Evolutionary conservation across 768 basidiomycete species (phyloP).

Genomic region (Trametes villosa): DNA sequence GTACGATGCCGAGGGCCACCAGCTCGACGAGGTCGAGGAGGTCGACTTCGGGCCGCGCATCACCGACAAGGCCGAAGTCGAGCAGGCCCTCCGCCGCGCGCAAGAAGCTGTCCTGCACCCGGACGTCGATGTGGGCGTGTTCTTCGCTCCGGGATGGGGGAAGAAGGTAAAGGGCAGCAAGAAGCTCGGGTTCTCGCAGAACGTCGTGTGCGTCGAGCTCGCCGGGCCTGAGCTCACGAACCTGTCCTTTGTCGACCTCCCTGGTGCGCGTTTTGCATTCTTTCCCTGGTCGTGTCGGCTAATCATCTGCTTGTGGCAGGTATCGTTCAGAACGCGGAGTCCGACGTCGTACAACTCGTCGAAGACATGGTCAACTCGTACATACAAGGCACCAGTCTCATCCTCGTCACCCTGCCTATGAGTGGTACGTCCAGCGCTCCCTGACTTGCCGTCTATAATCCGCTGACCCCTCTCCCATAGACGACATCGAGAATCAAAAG

Average conservation of each 20-base stretch:
- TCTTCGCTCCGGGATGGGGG: conserved; percentile 9
- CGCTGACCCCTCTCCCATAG: conserved; percentile 33
- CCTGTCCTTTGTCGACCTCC: conserved; percentile 34
- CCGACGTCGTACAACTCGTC: conserved; percentile 47
- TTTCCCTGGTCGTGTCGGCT: not conserved
- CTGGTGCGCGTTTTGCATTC: conserved; percentile 20
- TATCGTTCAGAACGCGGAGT: conserved; percentile 53
- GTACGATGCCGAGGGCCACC: conserved; percentile 37
- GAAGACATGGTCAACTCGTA: conserved; percentile 53
- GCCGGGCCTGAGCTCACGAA: conserved; percentile 32
- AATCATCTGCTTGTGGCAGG: conserved; percentile 35
- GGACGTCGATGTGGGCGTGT: conserved; percentile 33
- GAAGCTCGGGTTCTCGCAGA: conserved; percentile 28
- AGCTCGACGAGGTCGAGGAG: conserved; percentile 30
- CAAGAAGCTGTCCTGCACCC: conserved; percentile 65
- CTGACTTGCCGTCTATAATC: not conserved
- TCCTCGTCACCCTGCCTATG: conserved; percentile 58
- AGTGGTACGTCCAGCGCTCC: conserved; percentile 41
- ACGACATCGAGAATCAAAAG: conserved; percentile 63
- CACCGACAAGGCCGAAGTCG: conserved; percentile 48
- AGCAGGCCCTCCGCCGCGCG: conserved; percentile 59
- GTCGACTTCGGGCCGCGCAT: conserved; percentile 48
- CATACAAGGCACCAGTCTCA: conserved; percentile 55
- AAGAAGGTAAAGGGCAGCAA: not conserved
- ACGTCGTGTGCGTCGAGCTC: conserved; percentile 34